Conservation (phyloP, 768 basidiomycete genomes). For the Podaxis rugospora region DNA sequence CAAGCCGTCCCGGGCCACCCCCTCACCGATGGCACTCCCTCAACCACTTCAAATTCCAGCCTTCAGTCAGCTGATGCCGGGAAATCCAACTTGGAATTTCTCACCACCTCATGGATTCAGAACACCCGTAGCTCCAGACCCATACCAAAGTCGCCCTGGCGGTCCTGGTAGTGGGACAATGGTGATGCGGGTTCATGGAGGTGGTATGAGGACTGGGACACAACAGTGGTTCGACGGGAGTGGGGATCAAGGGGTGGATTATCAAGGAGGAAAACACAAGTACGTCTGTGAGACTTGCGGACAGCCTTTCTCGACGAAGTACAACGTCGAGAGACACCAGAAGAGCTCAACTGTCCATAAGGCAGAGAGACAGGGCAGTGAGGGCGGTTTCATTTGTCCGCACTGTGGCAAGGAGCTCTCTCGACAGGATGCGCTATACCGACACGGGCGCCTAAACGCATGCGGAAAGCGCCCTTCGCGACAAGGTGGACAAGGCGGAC, state of each 20-base stretch:
- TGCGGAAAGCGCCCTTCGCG: conserved; percentile 21
- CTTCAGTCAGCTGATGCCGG: background rate
- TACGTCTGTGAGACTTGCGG: background rate
- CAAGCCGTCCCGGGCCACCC: background rate
- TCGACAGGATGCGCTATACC: conserved; percentile 23
- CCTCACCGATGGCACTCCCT: background rate
- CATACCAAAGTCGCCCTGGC: background rate
- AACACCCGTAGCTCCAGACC: background rate
- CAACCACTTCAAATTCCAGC: background rate
- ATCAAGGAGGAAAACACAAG: background rate
- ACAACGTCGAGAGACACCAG: conserved; percentile 15
- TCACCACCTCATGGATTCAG: background rate
- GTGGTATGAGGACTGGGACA: background rate
- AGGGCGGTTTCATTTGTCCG: background rate
- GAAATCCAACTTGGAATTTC: background rate
- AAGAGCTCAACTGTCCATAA: conserved; percentile 10
- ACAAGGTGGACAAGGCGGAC: background rate
- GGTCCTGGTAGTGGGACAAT: background rate
- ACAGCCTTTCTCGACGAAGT: conserved; percentile 15
- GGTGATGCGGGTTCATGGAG: background rate
- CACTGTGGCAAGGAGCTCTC: conserved; percentile 16
- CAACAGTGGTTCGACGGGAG: background rate
- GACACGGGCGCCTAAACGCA: conserved; percentile 21
- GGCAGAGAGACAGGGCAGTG: background rate
- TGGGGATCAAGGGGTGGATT: background rate